Conservation (phyloP, 2,329 filamentous ascomycete species). For the Aspergillus thermomutatus region DNA sequence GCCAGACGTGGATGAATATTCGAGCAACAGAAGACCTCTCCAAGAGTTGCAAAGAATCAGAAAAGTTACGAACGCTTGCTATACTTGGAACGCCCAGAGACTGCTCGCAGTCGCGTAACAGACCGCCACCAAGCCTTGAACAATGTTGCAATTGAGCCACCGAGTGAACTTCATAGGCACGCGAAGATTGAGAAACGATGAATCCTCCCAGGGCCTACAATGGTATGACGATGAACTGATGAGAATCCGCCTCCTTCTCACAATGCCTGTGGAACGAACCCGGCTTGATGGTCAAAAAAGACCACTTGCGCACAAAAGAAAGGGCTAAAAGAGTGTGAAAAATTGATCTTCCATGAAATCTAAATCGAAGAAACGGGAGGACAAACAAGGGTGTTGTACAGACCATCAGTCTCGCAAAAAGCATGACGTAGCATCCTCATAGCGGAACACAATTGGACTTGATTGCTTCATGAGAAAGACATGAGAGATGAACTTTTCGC, state of each 20-base stretch:
- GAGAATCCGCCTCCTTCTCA: constrained; percentile 1
- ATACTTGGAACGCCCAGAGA: constrained; percentile 11
- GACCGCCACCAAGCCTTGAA: constrained; percentile 3
- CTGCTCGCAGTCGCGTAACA: constrained; percentile 5
- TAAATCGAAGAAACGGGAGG: constrained; percentile 20
- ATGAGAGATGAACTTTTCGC: constrained; percentile 41
- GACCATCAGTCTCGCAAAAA: constrained; percentile 31
- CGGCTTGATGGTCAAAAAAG: constrained; percentile 10
- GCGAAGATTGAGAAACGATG: constrained; percentile 11
- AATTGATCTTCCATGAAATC: constrained; percentile 15
- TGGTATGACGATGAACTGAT: constrained; percentile 10
- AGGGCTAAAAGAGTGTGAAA: constrained; percentile 11
- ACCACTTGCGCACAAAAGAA: constrained; percentile 7
- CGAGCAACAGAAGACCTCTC: constrained; percentile 4
- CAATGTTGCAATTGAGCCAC: constrained; percentile 11
- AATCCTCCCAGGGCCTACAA: constrained; percentile 21
- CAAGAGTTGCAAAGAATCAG: constrained; percentile 1
- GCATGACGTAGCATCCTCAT: constrained; percentile 32
- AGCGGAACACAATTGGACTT: constrained; percentile 37
- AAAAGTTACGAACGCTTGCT: constrained; percentile 11
- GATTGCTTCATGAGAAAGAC: constrained; percentile 32
- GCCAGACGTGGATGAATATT: constrained; percentile 7
- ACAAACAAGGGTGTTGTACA: constrained; percentile 34
- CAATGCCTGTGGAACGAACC: constrained; percentile 3
- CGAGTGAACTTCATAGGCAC: constrained; percentile 17